Percentiles rank a stretch among this genome's conserved stretches.
These are phyloP conservation scores for Russula vinacea DNA, from an alignment of 768 basidiomycete species.

Conservation along the genomic window DNA sequence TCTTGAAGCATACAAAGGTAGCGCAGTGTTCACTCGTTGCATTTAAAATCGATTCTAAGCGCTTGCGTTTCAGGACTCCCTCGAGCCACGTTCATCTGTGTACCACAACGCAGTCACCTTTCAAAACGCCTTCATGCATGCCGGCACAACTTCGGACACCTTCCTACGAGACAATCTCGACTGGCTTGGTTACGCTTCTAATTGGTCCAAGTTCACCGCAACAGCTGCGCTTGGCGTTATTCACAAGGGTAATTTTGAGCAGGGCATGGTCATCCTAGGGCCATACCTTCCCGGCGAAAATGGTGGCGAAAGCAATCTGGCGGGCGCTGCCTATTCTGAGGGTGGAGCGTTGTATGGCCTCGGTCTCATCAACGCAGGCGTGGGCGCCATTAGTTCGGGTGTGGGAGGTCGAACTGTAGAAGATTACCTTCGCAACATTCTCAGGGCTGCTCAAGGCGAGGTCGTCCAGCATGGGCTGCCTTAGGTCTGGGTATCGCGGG, in stretches of 20 bases:
- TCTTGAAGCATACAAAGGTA: conserved; percentile 91
- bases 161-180: conserved; percentile 96
- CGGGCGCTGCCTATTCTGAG: conserved; percentile 84
- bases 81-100: conserved; percentile 93
- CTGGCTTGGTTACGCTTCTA: conserved; percentile 91
- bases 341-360: conserved; percentile 95
- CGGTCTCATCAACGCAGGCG: conserved; percentile 91
- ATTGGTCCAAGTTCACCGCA: conserved; percentile 99
- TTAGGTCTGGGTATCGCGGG: conserved; percentile 94
- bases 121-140: conserved; percentile 96
- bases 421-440: conserved; percentile 72
- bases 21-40: conserved; percentile 46
- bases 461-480: conserved; percentile 97
- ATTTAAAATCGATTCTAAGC: conserved; percentile 60
- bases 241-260: conserved; percentile 93
- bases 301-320: conserved; percentile 67
- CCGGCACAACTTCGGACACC: conserved; percentile 93
- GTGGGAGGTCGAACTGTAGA: conserved; percentile 57
- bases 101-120: conserved; percentile 96
- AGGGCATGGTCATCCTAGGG: conserved; percentile 86
- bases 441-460: conserved; percentile 74
- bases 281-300: conserved; percentile 86
- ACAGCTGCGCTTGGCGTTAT: conserved; percentile 97
- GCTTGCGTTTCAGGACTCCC: conserved; percentile 58
- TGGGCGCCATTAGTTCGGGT: conserved; percentile 44